Evolutionary conservation across 1,284 basidiomycete genomes (phyloP).

Genomic region (Malassezia obtusa): DNA sequence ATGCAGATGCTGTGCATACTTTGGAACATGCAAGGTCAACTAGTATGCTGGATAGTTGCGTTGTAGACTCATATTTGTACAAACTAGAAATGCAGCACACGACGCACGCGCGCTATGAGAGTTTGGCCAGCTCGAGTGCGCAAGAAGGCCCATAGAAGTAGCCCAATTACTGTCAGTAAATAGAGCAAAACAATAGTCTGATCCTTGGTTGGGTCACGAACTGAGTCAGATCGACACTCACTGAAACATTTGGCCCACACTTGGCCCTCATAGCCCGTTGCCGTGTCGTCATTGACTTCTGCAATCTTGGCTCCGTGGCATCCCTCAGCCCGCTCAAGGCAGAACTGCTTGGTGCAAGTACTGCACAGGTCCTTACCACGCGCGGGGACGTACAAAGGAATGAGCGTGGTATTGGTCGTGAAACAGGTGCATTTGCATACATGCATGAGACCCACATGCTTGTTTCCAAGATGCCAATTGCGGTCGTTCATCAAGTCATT

Average conservation of each 20-base stretch:
- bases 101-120: neutral
- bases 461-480: slow-evolving; percentile 8
- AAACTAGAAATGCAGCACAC: neutral
- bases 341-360: slow-evolving; percentile 47
- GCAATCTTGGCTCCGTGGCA: slow-evolving; percentile 42
- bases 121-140: neutral
- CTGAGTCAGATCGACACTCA: slow-evolving; percentile 17
- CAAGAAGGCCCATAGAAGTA: slow-evolving; percentile 12
- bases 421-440: slow-evolving; percentile 49
- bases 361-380: slow-evolving; percentile 34
- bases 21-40: too few relatives aligned
- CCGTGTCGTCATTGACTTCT: slow-evolving; percentile 40
- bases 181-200: slow-evolving; percentile 39
- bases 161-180: slow-evolving; percentile 23
- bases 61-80: neutral
- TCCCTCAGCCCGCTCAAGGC: slow-evolving; percentile 38
- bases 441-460: slow-evolving; percentile 18
- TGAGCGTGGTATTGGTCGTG: slow-evolving; percentile 44
- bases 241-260: slow-evolving; percentile 46
- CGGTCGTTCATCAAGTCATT: neutral
- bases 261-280: slow-evolving; percentile 46
- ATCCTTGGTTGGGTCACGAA: slow-evolving; percentile 41
- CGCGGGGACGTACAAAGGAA: slow-evolving; percentile 34
- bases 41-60: too few relatives aligned
- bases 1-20: too few relatives aligned